Percentiles rank a stretch among this genome's conserved stretches.
phyloP scores from a whole-genome alignment of 1,284 basidiomycete species.

The Malassezia caprae region DNA sequence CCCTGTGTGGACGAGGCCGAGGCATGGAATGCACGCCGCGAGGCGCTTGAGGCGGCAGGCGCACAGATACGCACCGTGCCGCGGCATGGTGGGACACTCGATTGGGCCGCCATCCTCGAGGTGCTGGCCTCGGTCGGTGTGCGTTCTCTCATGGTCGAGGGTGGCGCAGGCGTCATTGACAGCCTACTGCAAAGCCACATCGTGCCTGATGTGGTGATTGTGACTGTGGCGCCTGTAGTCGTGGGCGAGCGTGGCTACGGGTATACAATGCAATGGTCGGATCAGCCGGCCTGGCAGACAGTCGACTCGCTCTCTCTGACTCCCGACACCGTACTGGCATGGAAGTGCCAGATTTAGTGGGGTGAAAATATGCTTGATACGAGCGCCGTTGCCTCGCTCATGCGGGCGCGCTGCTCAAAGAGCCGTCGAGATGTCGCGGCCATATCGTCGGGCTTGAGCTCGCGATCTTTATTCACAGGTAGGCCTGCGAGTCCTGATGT shows the following conservation, averaged over 20 bases:
- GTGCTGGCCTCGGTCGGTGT: conserved; percentile 51
- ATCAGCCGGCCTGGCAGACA: neutral
- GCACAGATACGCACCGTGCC: conserved; percentile 24
- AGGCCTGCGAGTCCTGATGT: conserved; percentile 5
- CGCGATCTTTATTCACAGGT: neutral
- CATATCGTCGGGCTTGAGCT: neutral
- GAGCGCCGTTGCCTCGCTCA: conserved; percentile 10
- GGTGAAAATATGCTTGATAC: conserved; percentile 8
- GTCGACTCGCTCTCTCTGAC: neutral
- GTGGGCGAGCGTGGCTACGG: conserved; percentile 8
- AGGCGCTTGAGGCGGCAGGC: conserved; percentile 45
- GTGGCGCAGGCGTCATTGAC: conserved; percentile 70
- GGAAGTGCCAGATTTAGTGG: neutral
- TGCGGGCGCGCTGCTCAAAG: conserved; percentile 15
- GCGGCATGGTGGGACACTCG: neutral
- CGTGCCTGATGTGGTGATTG: neutral
- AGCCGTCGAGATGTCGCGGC: neutral
- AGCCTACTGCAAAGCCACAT: conserved; percentile 56
- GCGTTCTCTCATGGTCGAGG: conserved; percentile 80
- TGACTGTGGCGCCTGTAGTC: conserved; percentile 1
- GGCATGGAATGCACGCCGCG: conserved; percentile 13
- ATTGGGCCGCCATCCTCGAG: conserved; percentile 19
- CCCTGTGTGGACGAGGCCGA: conserved; percentile 20
- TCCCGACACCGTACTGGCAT: conserved; percentile 5
- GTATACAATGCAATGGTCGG: conserved; percentile 1